Base-by-base conservation (phyloP, 208 protist genomes). In the Acanthamoeba quina region DNA sequence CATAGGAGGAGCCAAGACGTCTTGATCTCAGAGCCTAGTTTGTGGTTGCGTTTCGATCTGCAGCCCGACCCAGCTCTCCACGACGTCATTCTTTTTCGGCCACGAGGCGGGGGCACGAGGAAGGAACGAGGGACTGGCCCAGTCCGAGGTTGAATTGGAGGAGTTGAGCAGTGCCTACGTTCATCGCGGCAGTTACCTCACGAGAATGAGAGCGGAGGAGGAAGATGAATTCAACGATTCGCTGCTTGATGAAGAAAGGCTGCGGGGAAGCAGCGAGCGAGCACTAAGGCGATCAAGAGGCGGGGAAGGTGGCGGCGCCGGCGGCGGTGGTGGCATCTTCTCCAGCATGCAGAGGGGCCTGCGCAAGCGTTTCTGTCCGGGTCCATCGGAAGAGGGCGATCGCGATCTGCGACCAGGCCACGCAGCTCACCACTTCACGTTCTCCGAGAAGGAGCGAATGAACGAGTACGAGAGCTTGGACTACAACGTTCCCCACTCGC, bases 391-490 rank as follows among this genome's bases (percentile, higher is more conserved):
- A 26, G 70, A 78, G 21, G 34, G 70, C 31, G 70, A 78, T 47
- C 78, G 47, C 17, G 78, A 86, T 34, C 31, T 86, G 37, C 24
- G 49, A 19, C 49, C 78, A 5, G 49, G 78, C 49, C 5, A 86
- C 19, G 78, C 49, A 15, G 49, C 96, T 21, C 97, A 98, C 90
- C 76, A 96, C 5, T 98, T 97, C 74, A 97, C 97, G 0, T 90
- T 95, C 19, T 96, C 97, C 44, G 97, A 98, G 95, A 94, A 96
- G 37, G 94, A 94, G 11, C 94, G 96, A n/a, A 98, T 98, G 97
- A 96, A 97, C 68, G 94, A 96, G n/a, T 98, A 97, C 94, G 97
- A 98, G 94, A 96, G 96, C 94, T 96, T 98, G 82, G 97, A 98
- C 95, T 98, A 98, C 94, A 96, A 94, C 34, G 96, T 96, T 95